Evolutionary conservation across 179 eudicot genomes (phyloP), one percentile per base, ranked within the genome.

Genomic region (Amaranthus tricolor): DNA sequence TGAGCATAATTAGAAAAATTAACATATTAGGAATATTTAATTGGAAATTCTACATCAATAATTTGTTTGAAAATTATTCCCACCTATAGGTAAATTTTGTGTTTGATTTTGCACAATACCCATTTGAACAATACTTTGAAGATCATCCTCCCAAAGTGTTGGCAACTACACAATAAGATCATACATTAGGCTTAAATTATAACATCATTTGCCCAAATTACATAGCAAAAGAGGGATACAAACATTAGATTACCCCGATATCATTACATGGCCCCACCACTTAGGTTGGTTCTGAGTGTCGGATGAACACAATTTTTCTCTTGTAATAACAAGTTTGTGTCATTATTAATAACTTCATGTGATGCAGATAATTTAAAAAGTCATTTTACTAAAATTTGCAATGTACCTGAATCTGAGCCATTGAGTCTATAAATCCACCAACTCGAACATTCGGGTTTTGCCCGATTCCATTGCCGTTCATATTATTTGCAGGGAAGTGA

Each of bases 111-210:
- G 87, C 11, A 75, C 76, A 72, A 77, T 71, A 70, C 84, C 84
- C 85, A 82, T 85, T 49, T 82, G 87, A 57, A 85, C 85, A 72
- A 84, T n/a, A 70, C 85, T 90, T 40, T 90, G 89, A 54, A 90
- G 90, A 82, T 90, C 92, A 76, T 87, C 86, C 50, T 87, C 95
- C 92, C 90, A 86, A 19, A 82, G 81, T 60, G 84, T 61, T 8
- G 92, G 81, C 10, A 84, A 65, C 92, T 90, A 14, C 6, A 51
- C 45, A 68, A 21, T 47, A 20, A 13, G 6, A 49, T 19, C 43
- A 50, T 48, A 20, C 44, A 9, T 9, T 15, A 48, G 5, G 12
- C 15, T 9, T 12, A 56, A 16, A 5, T 16, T 0, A 17, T 7
- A n/a, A n/a, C 62, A 16, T 57, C 24, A 57, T 57, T 17, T 16